Conservation (phyloP, 2,329 filamentous ascomycete species). For the Teratosphaeria nubilosa region DNA sequence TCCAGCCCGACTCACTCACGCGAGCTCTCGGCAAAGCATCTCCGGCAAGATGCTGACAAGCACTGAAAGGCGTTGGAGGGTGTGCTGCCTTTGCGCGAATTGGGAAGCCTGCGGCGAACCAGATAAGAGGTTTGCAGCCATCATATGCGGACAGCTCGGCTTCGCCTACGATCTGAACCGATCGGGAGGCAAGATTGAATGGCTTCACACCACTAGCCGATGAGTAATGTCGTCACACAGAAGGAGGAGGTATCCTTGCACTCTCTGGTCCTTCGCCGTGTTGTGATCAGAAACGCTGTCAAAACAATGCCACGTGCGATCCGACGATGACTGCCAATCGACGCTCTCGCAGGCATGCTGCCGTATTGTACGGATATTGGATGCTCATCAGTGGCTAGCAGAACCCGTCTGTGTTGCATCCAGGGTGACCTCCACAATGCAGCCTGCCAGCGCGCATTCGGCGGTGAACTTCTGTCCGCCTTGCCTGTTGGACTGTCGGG, state of each 20-base stretch:
- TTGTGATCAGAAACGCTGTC: not conserved
- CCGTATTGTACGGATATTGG: not conserved
- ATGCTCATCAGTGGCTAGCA: not conserved
- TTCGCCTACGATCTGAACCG: not conserved
- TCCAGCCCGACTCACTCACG: too few species aligned
- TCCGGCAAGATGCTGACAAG: not conserved
- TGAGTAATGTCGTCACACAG: not conserved
- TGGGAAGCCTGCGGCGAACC: not conserved
- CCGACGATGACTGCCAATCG: not conserved
- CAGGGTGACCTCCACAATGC: not conserved
- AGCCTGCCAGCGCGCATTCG: not conserved
- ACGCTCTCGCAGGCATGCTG: not conserved
- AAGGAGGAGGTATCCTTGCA: not conserved
- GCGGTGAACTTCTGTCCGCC: not conserved
- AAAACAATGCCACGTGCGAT: not conserved
- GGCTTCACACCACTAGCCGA: not conserved
- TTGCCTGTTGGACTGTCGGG: not conserved
- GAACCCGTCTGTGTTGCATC: not conserved
- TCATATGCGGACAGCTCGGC: not conserved
- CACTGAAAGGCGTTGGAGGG: not conserved
- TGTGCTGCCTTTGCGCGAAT: not conserved
- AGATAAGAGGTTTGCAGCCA: not conserved
- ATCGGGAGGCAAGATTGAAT: not conserved
- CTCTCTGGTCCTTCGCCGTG: not conserved
- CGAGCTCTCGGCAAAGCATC: not conserved